These are phyloP conservation scores for Boletus eberwhitei DNA, from an alignment of 768 basidiomycete species.

Conservation along the genomic window DNA sequence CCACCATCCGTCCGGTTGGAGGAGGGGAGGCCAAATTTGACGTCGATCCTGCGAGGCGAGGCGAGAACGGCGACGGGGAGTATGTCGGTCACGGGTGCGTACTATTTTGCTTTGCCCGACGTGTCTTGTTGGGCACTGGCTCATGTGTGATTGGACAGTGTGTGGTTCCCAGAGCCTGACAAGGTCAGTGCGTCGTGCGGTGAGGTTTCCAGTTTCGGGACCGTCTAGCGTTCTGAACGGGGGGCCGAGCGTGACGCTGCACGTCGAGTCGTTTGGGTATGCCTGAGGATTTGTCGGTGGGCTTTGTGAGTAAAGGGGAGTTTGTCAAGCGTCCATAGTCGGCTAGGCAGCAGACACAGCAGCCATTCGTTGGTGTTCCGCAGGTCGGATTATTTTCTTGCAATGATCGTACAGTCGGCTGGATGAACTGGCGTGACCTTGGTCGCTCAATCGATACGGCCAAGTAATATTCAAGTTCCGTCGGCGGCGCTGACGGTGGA, in stretches of 20 bases:
- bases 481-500: neutral
- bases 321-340: neutral
- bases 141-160: constrained; percentile 29
- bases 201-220: constrained; percentile 37
- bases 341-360: no score
- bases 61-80: constrained; percentile 34
- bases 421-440: no score
- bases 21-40: constrained; percentile 44
- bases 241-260: constrained; percentile 37
- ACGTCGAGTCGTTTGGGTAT: constrained; percentile 42
- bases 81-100: constrained; percentile 49
- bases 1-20: constrained; percentile 27
- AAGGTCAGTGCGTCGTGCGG: constrained; percentile 35
- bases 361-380: neutral
- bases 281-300: constrained; percentile 19
- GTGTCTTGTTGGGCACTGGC: neutral
- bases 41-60: constrained; percentile 36
- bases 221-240: constrained; percentile 28
- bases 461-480: neutral
- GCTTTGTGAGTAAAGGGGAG: neutral
- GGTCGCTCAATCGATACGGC: no score
- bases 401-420: neutral
- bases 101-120: no score
- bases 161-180: constrained; percentile 46
- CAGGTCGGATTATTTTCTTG: neutral